These are phyloP conservation scores for Talaromyces proteolyticus DNA, from an alignment of 495 filamentous ascomycete genomes.

Conservation along the genomic window DNA sequence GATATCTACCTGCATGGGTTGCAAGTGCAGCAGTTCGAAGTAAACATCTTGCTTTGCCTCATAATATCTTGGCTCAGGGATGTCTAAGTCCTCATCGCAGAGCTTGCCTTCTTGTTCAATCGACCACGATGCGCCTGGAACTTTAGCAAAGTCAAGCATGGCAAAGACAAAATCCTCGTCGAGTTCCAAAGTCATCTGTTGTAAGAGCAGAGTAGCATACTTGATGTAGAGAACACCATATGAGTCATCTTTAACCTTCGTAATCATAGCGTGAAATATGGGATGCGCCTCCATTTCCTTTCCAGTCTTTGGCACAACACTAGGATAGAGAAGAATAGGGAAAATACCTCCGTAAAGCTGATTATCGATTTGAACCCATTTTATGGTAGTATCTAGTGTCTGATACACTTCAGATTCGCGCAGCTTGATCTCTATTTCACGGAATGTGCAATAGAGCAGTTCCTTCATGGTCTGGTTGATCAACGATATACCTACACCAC, in stretches of 20 bases:
- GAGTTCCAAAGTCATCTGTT: conserved; percentile 97
- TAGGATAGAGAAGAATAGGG: conserved; percentile 94
- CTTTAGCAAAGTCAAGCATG: conserved; percentile 89
- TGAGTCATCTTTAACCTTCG: conserved; percentile 93
- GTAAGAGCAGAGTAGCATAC: conserved; percentile 86
- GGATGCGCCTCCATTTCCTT: conserved; percentile 97
- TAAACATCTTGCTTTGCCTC: conserved; percentile 88
- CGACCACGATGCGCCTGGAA: conserved; percentile 88
- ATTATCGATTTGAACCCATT: conserved; percentile 99
- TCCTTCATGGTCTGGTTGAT: conserved; percentile 90
- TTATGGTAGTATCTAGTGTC: conserved; percentile 80
- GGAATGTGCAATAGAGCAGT: conserved; percentile 87
- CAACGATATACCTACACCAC: conserved; percentile 88
- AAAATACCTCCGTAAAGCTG: conserved; percentile 98
- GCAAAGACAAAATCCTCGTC: conserved; percentile 98
- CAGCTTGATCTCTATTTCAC: conserved; percentile 87
- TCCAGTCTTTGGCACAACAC: conserved; percentile 96
- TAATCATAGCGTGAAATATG: conserved; percentile 85
- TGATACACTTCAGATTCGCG: conserved; percentile 90
- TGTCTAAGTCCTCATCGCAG: conserved; percentile 82
- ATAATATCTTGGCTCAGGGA: conserved; percentile 84
- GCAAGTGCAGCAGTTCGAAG: conserved; percentile 93
- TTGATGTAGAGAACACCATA: conserved; percentile 99
- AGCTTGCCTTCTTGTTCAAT: conserved; percentile 76
- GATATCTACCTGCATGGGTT: conserved; percentile 95